phyloP scores from a whole-genome alignment of 352 stramenopile species.

The Nothophytophthora sp. region DNA sequence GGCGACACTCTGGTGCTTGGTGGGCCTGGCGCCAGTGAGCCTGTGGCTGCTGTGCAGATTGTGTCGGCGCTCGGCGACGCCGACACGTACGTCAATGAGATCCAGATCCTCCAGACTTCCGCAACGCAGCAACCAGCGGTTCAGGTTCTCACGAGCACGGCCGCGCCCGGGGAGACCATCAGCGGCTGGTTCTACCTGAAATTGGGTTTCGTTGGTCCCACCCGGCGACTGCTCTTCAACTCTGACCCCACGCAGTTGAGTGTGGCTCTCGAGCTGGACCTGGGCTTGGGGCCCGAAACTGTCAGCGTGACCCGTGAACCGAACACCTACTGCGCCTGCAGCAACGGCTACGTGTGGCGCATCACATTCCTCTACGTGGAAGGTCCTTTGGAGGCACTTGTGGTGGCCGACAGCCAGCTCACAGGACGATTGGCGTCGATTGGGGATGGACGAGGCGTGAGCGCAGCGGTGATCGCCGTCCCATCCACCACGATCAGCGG shows the following conservation, averaged over 20 bases:
- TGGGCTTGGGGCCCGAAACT: conserved; percentile 65
- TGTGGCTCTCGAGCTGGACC: conserved; percentile 72
- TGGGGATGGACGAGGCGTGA: conserved; percentile 47
- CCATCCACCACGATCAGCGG: conserved; percentile 64
- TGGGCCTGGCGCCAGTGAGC: conserved; percentile 53
- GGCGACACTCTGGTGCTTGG: conserved; percentile 71
- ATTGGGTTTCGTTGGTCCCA: conserved; percentile 50
- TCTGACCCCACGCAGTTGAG: conserved; percentile 67
- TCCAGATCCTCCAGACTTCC: conserved; percentile 63
- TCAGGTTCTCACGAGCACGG: conserved; percentile 72
- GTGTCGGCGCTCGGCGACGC: conserved; percentile 55
- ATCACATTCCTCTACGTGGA: conserved; percentile 80
- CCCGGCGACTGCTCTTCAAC: conserved; percentile 63
- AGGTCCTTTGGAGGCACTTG: conserved; percentile 51
- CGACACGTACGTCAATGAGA: conserved; percentile 60
- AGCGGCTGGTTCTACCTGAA: conserved; percentile 77
- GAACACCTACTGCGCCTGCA: conserved; percentile 78
- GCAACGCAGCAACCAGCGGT: conserved; percentile 59
- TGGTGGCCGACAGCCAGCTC: conserved; percentile 41
- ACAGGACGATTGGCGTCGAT: conserved; percentile 55
- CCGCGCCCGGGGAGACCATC: conserved; percentile 60
- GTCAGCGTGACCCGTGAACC: conserved; percentile 51
- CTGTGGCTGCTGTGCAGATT: conserved; percentile 73
- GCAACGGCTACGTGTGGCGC: conserved; percentile 68
- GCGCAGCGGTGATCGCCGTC: conserved; percentile 46